Evolutionary conservation across 2,329 filamentous ascomycete species (phyloP).

Genomic region (Fusarium aywerte): DNA sequence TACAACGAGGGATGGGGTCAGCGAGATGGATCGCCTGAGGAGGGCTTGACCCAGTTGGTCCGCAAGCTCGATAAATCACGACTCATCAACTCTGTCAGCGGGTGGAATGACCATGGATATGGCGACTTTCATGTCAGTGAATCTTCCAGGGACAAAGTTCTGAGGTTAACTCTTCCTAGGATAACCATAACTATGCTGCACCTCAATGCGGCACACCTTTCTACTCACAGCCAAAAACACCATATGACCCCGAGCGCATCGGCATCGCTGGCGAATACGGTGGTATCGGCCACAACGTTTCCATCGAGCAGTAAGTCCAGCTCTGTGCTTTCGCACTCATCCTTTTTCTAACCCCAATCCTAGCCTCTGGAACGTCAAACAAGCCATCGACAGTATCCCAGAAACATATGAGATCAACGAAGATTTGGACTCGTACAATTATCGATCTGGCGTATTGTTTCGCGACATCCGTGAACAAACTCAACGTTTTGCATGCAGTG

Average conservation of each 20-base stretch:
- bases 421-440: conserved; percentile 71
- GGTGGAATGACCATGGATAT: conserved; percentile 75
- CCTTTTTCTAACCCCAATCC: conserved; percentile 9
- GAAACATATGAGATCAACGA: conserved; percentile 74
- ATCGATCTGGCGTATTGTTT: conserved; percentile 69
- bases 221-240: conserved; percentile 67
- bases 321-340: accelerated
- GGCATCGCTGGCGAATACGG: conserved; percentile 78
- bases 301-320: conserved; percentile 55
- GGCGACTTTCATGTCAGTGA: conserved; percentile 64
- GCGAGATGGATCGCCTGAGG: conserved; percentile 54
- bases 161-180: conserved; percentile 43
- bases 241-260: conserved; percentile 68
- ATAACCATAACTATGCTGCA: conserved; percentile 78
- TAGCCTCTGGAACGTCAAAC: conserved; percentile 72
- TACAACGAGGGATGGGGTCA: conserved; percentile 37
- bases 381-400: conserved; percentile 69
- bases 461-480: conserved; percentile 71
- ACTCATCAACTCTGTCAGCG: conserved; percentile 70
- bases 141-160: accelerated
- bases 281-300: conserved; percentile 73
- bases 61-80: conserved; percentile 70
- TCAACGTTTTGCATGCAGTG: conserved; percentile 70
- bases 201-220: conserved; percentile 77
- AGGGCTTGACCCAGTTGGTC: conserved; percentile 64